Evolutionary conservation across 352 stramenopile genomes (phyloP), one percentile per base, ranked within the genome.

Genomic region (Phytophthora citrophthora): DNA sequence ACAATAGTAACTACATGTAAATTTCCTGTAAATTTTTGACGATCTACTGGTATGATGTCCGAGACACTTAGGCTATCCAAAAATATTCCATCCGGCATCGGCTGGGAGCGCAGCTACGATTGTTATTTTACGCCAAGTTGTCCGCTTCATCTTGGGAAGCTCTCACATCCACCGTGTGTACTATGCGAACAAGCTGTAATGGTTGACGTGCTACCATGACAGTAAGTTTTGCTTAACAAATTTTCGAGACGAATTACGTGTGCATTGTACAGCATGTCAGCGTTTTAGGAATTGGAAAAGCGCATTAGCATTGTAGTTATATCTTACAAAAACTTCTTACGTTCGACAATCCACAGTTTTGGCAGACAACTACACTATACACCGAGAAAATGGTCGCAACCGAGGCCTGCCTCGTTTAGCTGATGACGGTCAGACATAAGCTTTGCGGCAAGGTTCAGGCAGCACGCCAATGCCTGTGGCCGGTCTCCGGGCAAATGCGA

Each of bases 71-170:
- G 39, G 6, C n/a, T 34, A 44, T 4, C 24, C 40, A 63, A 50
- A 34, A 59, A 27, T 20, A 10, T 1, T 1, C 7, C 26, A 39
- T 31, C 13, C 15, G 27, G 8, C 32, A 59, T 39, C 57, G 40
- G 49, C 48, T 66, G 58, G 58, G 40, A 60, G 29, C 41, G 15
- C 18, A 8, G 53, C n/a, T 47, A 11, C 31, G 51, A 56, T 62
- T 39, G 31, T 34, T 45, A 47, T 57, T 34, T 46, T 7, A 62
- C 24, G 44, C 26, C 9, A 54, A 48, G 43, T 31, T 43, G 31
- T 34, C 24, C 43, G 31, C 9, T 47, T 62, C 58, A 66, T 61
- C 41, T 54, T 54, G 49, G 31, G 49, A 65, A 58, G 48, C 29
- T 50, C 45, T 34, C 44, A 24, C 26, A 49, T 13, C 47, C 36